Evolutionary conservation across 192 early-diverging fungal genomes (phyloP).

Genomic region (Coemansia sp.): DNA sequence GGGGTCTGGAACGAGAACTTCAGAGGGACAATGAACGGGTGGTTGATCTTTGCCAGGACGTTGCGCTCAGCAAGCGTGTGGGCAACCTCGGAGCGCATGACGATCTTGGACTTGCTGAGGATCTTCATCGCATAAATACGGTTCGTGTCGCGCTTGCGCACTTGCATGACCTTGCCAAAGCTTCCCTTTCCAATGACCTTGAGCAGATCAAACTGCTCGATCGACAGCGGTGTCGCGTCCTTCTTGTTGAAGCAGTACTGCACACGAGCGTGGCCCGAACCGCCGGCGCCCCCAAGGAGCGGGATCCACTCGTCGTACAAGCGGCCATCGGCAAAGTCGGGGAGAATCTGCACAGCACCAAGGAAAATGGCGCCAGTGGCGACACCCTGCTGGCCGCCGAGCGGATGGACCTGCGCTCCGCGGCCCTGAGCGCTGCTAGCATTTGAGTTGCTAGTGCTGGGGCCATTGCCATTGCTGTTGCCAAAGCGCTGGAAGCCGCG

Average conservation of each 20-base stretch:
- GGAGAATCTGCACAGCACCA: constrained; percentile 53
- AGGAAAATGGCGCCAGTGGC: constrained; percentile 53
- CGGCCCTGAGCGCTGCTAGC: constrained; percentile 14
- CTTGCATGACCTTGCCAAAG: constrained; percentile 97
- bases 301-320: constrained; percentile 67
- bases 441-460: constrained; percentile 11
- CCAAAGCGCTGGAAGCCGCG: constrained; percentile 54
- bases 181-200: constrained; percentile 96
- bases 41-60: constrained; percentile 84
- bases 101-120: constrained; percentile 88
- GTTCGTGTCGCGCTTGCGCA: constrained; percentile 85
- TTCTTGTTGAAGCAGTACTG: constrained; percentile 72
- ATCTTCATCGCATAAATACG: constrained; percentile 99
- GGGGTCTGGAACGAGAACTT: constrained; percentile 94
- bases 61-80: constrained; percentile 93
- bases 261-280: constrained; percentile 67
- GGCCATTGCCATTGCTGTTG: constrained; percentile 18
- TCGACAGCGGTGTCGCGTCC: constrained; percentile 69
- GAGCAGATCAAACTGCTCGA: constrained; percentile 91
- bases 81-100: constrained; percentile 86
- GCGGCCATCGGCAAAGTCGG: constrained; percentile 56
- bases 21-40: constrained; percentile 92
- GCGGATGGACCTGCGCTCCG: constrained; percentile 32
- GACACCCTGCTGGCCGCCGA: constrained; percentile 35
- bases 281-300: constrained; percentile 58